Evolutionary conservation across 306 rosid species (phyloP), one percentile per base, ranked within the genome.

Genomic region (Dalbergia oliveri): DNA sequence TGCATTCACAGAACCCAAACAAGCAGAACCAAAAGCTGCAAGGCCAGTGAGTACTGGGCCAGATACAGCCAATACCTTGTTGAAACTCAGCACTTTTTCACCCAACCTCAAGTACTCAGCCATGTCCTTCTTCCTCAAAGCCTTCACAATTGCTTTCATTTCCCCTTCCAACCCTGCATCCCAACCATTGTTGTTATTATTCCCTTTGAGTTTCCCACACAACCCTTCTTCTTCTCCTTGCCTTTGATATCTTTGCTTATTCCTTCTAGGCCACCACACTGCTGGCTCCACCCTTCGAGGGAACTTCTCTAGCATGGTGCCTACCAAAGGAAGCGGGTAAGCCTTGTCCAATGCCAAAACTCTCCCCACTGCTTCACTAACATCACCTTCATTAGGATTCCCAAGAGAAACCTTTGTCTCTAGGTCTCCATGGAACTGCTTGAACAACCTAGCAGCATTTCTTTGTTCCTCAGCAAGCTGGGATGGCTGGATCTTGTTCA

Each of bases 401-500:
- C 80, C 80, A 10, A 84, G 81, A 58, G 88, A 54, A 4, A 88
- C 58, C 50, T 35, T 80, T 73, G 88, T 88, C 69, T 64, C 73
- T 49, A 94, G 74, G 60, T 94, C 86, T 56, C 26, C 43, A 63
- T 80, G 84, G 62, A 92, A 93, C 80, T 91, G 97, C 83, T 92
- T 88, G 88, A 92, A 92, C 65, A 92, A 73, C 60, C 96, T 92
- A 1, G 88, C 77, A 1, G 93, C 90, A 31, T 83, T 87, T 71
- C 97, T 68, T 8, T 94, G 94, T 45, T 91, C 97, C 69, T 94
- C 97, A 2, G 88, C 92, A 6, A 94, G 90, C 78, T 94, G 98
- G 11, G 98, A 92, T 13, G 98, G 94, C 62, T 92, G 98, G 69
- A 92, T 84, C 72, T 84, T 92, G 92, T 87, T 94, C 90, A 89